Evolutionary conservation across 208 protist genomes (phyloP).

Genomic region (Tritrichomonas musculus): DNA sequence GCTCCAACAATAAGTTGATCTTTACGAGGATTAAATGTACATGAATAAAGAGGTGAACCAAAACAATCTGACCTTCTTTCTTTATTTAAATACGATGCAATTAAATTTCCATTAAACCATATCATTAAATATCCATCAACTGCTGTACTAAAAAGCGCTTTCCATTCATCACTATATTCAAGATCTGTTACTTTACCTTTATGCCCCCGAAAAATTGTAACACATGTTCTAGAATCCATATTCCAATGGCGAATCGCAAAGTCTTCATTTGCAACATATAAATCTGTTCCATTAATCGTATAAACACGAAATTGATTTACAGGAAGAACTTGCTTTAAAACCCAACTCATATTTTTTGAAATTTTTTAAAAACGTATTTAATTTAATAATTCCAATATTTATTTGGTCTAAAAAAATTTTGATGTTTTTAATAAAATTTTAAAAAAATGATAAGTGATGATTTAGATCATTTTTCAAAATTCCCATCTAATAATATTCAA

Average conservation of each 20-base stretch:
- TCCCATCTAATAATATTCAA: no score
- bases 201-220: not conserved
- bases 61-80: conserved; percentile 9
- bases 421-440: no score
- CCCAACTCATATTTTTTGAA: conserved; percentile 24
- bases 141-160: not conserved
- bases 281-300: not conserved
- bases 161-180: not conserved
- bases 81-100: not conserved
- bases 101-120: not conserved
- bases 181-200: not conserved
- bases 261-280: conserved; percentile 3
- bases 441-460: no score
- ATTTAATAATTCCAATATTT: no score
- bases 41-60: not conserved
- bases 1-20: not conserved
- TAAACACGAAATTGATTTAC: not conserved
- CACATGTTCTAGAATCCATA: not conserved
- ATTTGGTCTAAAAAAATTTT: no score
- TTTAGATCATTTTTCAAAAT: no score
- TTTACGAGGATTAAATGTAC: not conserved
- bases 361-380: no score
- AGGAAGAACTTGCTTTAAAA: not conserved
- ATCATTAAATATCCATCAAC: not conserved
- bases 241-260: not conserved